phyloP scores from a whole-genome alignment of 23 red algal genomes.

The Gracilaria caudata region DNA sequence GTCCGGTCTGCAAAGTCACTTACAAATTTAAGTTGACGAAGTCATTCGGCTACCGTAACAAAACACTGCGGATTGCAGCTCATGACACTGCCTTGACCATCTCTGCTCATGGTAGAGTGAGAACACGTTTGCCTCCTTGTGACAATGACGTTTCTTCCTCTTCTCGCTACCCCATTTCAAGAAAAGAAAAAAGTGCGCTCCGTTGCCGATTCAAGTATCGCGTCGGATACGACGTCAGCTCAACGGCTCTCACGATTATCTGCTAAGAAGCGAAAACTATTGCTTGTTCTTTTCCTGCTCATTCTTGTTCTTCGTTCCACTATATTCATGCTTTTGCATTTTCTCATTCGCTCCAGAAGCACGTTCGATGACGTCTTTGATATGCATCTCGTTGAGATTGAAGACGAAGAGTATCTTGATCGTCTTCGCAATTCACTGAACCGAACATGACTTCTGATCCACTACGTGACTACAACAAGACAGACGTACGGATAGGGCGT shows the following conservation, averaged over 20 bases:
- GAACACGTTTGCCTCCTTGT: neutral
- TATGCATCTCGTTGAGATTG: slow-evolving; percentile 29
- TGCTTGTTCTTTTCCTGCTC: neutral
- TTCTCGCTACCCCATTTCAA: neutral
- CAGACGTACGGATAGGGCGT: slow-evolving; percentile 25
- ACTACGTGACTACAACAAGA: slow-evolving; percentile 27
- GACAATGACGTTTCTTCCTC: slow-evolving; percentile 15
- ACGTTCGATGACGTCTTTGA: slow-evolving; percentile 42
- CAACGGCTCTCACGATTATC: neutral
- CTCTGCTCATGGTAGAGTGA: neutral
- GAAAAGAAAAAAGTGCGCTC: neutral
- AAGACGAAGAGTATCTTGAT: slow-evolving; percentile 42
- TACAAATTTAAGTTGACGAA: no score
- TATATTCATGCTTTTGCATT: neutral
- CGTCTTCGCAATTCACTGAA: slow-evolving; percentile 17
- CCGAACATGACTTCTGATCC: slow-evolving; percentile 25
- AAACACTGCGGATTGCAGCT: no score
- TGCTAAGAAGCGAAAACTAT: neutral
- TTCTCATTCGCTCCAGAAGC: neutral
- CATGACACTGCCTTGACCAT: neutral
- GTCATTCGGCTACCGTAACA: no score
- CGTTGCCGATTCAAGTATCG: neutral
- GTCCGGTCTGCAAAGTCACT: no score
- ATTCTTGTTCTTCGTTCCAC: neutral
- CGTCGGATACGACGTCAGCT: slow-evolving; percentile 19